Percentiles rank a stretch among this genome's conserved stretches.
Conservation (phyloP, 371 early-diverging fungal genomes). For the Actinomortierella wolfii region DNA sequence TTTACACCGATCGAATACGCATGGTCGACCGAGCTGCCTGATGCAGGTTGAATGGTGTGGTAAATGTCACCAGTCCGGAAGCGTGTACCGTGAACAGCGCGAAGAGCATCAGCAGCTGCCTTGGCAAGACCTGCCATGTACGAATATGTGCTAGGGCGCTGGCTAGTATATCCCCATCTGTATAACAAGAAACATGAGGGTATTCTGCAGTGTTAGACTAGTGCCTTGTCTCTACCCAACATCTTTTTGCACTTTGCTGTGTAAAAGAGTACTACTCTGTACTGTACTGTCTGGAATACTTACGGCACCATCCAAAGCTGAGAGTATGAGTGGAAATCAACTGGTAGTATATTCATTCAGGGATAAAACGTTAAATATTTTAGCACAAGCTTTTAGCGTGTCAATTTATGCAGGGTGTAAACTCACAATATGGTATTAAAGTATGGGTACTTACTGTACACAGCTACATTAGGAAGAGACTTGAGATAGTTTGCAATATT, state of each 20-base stretch:
- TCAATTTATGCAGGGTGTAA: no score
- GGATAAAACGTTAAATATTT: no score
- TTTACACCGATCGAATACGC: slow-evolving; percentile 49
- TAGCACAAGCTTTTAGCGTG: no score
- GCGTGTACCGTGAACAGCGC: slow-evolving; percentile 12
- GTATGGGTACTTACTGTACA: slow-evolving; percentile 16
- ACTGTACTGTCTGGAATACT: neutral
- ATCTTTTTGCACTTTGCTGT: no score
- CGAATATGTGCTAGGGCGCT: slow-evolving; percentile 22
- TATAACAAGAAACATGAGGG: neutral
- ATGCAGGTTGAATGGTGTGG: slow-evolving; percentile 51
- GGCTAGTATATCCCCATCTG: slow-evolving; percentile 15
- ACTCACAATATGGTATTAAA: no score
- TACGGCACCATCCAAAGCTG: slow-evolving; percentile 40
- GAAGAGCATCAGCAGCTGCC: slow-evolving; percentile 20
- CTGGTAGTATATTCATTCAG: no score
- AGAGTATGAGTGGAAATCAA: slow-evolving; percentile 41
- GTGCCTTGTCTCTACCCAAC: neutral
- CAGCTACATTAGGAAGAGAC: slow-evolving; percentile 45
- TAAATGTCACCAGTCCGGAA: slow-evolving; percentile 48
- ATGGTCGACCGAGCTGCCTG: slow-evolving; percentile 53
- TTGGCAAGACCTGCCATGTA: slow-evolving; percentile 32
- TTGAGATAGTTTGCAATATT: slow-evolving; percentile 51
- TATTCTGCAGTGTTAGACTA: neutral
- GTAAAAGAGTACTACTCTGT: neutral